These are phyloP conservation scores for Yarrowia sp. DNA, from an alignment of 805 yeast species.

Conservation along the genomic window DNA sequence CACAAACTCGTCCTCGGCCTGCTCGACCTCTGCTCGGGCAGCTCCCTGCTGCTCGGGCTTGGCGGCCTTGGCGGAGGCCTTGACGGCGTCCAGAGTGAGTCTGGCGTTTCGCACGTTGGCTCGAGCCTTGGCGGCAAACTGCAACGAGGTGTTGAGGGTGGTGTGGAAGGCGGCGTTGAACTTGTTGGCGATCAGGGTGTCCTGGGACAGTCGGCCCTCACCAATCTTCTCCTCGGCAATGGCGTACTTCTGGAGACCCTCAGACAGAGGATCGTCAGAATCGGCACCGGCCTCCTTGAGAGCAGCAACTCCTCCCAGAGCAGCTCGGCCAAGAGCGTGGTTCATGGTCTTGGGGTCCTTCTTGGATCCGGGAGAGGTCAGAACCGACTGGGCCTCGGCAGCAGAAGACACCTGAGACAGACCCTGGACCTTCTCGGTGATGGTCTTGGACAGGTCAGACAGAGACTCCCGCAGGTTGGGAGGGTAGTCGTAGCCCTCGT, in stretches of 20 bases:
- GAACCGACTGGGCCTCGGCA: conserved; percentile 77
- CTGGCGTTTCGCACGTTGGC: conserved; percentile 74
- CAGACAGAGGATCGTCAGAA: conserved; percentile 53
- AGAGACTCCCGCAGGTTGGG: conserved; percentile 72
- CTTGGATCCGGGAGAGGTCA: conserved; percentile 51
- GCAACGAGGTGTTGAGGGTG: conserved; percentile 58
- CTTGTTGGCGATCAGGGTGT: conserved; percentile 63
- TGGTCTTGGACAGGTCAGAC: conserved; percentile 63
- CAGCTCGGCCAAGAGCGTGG: conserved; percentile 77
- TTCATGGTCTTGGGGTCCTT: conserved; percentile 72
- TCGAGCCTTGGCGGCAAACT: conserved; percentile 65
- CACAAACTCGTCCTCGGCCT: conserved; percentile 85
- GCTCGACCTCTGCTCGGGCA: conserved; percentile 72
- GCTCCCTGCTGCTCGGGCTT: conserved; percentile 68
- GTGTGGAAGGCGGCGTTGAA: conserved; percentile 67
- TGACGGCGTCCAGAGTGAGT: conserved; percentile 74
- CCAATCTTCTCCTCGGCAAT: conserved; percentile 72
- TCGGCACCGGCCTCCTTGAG: conserved; percentile 41
- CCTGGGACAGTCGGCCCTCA: conserved; percentile 79
- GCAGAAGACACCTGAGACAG: conserved; percentile 72
- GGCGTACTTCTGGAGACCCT: conserved; percentile 65
- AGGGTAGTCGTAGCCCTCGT: conserved; percentile 82
- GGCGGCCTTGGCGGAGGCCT: conserved; percentile 52
- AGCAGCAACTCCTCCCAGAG: conserved; percentile 48
- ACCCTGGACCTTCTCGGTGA: conserved; percentile 62